phyloP scores from a whole-genome alignment of 495 filamentous ascomycete species.

The Penicillium silybi region DNA sequence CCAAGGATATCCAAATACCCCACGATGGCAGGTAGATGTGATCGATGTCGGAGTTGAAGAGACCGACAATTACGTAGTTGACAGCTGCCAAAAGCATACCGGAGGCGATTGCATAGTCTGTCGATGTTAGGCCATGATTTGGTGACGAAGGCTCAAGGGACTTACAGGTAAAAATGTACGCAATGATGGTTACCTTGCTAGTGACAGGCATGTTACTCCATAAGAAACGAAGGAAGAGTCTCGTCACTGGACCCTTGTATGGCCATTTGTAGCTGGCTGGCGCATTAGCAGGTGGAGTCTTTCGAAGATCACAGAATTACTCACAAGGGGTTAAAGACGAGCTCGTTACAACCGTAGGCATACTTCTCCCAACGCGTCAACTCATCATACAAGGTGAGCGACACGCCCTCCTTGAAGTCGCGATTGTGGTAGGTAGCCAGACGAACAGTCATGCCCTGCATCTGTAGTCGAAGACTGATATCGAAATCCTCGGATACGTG shows the following conservation, averaged over 20 bases:
- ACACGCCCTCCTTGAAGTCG: constrained; percentile 47
- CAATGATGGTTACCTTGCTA: constrained; percentile 75
- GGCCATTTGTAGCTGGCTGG: constrained; percentile 47
- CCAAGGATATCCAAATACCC: constrained; percentile 29
- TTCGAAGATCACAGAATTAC: not conserved
- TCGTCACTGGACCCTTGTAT: constrained; percentile 63
- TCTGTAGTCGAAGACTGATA: constrained; percentile 38
- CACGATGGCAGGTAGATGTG: constrained; percentile 74
- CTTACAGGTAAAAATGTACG: constrained; percentile 73
- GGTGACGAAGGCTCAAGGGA: not conserved
- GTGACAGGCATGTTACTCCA: constrained; percentile 71
- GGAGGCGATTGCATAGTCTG: constrained; percentile 39
- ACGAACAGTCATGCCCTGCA: constrained; percentile 36
- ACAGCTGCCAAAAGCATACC: constrained; percentile 30
- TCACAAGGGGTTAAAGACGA: constrained; percentile 55
- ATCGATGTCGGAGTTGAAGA: constrained; percentile 69
- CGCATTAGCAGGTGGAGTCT: not conserved
- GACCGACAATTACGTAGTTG: constrained; percentile 47
- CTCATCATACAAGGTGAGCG: constrained; percentile 44
- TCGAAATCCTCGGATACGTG: constrained; percentile 45
- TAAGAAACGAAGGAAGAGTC: constrained; percentile 68
- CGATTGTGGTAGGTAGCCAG: constrained; percentile 37
- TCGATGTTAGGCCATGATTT: not conserved
- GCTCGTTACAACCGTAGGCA: constrained; percentile 32
- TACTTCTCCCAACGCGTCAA: constrained; percentile 46